Percentiles rank a stretch among this genome's conserved stretches.
phyloP scores from a whole-genome alignment of 2,329 filamentous ascomycete species.

The Leptographium wingfieldii region DNA sequence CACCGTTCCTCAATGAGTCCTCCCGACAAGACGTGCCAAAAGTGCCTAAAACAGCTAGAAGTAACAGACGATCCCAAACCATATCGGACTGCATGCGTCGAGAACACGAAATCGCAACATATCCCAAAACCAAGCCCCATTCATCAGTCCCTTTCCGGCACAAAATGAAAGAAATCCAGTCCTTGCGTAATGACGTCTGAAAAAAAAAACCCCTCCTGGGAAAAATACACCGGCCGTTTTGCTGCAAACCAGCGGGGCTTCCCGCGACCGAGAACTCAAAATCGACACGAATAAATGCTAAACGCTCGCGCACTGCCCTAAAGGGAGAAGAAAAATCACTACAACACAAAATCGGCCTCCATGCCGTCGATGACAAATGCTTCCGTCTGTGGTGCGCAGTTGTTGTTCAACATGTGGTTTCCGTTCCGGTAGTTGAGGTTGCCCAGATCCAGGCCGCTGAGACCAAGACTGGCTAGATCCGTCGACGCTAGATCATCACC shows the following conservation, averaged over 20 bases:
- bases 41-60: background rate
- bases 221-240: background rate
- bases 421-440: conserved; percentile 24
- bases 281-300: background rate
- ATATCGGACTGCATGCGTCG: background rate
- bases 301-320: background rate
- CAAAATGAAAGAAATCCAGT: background rate
- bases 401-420: conserved; percentile 6
- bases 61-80: background rate
- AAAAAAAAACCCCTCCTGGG: background rate
- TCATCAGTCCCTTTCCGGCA: background rate
- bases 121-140: background rate
- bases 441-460: conserved; percentile 26
- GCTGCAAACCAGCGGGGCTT: background rate
- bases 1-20: background rate
- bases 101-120: background rate
- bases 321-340: background rate
- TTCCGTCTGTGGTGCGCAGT: conserved; percentile 11
- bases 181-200: background rate
- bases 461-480: conserved; percentile 30
- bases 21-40: background rate
- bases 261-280: background rate
- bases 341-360: conserved; percentile 22
- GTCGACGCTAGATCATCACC: conserved; percentile 38
- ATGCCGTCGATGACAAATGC: conserved; percentile 27